Evolutionary conservation across 352 stramenopile genomes (phyloP), one percentile per base, ranked within the genome.

Genomic region (Phytophthora citrophthora): DNA sequence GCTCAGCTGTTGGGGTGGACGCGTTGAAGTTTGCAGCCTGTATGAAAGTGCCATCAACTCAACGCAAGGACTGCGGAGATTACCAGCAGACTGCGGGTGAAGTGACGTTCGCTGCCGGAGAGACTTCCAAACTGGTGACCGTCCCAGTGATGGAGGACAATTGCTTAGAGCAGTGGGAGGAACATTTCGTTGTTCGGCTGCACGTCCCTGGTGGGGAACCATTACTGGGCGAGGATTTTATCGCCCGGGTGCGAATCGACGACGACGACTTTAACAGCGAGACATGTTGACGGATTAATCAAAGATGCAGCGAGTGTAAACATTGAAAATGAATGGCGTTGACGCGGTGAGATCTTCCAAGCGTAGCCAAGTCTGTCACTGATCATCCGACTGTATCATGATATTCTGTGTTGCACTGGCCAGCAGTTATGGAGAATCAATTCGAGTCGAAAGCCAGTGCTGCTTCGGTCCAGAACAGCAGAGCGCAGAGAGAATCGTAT

Each of bases 101-200:
- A 47, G 48, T 98, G 7, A 97, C 90, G 9, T 98, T 99, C 49
- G 79, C 84, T 13, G 74, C 77, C 0, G 93, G 93, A 1, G 89
- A 97, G 48, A 90, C 76, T 6, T 86, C 88, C 46, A 90, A 90
- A 26, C 81, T 95, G 46, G 89, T 99, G 58, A 85, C 83, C 11
- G 79, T 98, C 24, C 76, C 83, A n/a, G 90, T 98, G 34, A 91
- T 98, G 49, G 94, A 99, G 61, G 95, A 99, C 72, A 76, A 79
- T 23, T 99, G 96, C 72, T 81, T 84, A 39, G 95, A 98, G 64
- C 73, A 64, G 23, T 83, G 88, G 65, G 70, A 91, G 11, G 86
- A 98, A 69, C 97, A 95, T 61, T 93, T 98, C 41, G 75, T 97
- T 39, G 77, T 99, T 20, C 95, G 90, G 0, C 74, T 99, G 18